phyloP scores from a whole-genome alignment of 2,329 filamentous ascomycete genomes.

The Periconia digitata region DNA sequence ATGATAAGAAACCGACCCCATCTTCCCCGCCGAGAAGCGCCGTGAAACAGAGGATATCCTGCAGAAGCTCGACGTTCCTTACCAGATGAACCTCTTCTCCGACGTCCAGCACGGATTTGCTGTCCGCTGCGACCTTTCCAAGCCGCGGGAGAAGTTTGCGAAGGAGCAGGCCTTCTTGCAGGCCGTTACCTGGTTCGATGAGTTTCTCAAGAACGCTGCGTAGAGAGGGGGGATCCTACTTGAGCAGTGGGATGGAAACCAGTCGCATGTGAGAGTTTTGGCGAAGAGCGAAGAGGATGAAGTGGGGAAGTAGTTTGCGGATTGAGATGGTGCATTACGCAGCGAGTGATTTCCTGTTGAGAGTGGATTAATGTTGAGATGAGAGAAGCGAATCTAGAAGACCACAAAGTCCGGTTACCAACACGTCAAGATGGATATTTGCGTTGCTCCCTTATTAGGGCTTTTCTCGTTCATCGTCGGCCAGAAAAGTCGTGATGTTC shows the following conservation, averaged over 20 bases:
- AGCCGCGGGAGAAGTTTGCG: slow-evolving; percentile 63
- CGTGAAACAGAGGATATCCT: slow-evolving; percentile 63
- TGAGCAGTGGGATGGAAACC: background rate
- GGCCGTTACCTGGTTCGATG: slow-evolving; percentile 75
- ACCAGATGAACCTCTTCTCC: slow-evolving; percentile 77
- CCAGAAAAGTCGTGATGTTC: too few species aligned
- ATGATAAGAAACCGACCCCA: slow-evolving; percentile 60
- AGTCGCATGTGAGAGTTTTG: background rate
- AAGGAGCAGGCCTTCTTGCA: slow-evolving; percentile 83
- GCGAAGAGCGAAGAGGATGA: background rate
- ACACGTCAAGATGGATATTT: too few species aligned
- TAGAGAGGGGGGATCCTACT: background rate
- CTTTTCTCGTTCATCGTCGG: too few species aligned
- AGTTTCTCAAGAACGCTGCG: slow-evolving; percentile 55
- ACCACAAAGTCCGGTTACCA: too few species aligned
- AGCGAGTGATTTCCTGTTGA: too few species aligned
- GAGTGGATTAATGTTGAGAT: too few species aligned
- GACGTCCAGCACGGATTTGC: slow-evolving; percentile 75
- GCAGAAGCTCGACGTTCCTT: slow-evolving; percentile 56
- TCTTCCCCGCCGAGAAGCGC: slow-evolving; percentile 61
- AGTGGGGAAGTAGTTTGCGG: background rate
- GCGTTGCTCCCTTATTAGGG: too few species aligned
- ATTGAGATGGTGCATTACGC: background rate
- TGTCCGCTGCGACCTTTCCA: slow-evolving; percentile 64
- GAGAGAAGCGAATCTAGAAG: too few species aligned